These are phyloP conservation scores for Fomitopsis palustris DNA, from an alignment of 1,284 basidiomycete species.

Conservation along the genomic window DNA sequence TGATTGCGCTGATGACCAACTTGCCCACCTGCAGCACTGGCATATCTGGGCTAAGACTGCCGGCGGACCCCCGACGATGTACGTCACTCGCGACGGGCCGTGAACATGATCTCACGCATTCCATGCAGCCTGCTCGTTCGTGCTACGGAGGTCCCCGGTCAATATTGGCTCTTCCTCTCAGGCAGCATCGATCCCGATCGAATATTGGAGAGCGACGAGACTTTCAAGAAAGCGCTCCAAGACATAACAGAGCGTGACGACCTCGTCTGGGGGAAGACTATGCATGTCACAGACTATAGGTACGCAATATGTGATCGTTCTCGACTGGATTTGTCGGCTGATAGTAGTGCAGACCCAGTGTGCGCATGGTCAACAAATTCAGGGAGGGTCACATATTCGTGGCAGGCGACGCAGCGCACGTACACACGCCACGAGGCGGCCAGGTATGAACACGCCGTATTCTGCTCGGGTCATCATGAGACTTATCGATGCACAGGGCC, in stretches of 20 bases:
- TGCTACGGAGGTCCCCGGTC: constrained; percentile 2
- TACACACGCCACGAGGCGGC: constrained; percentile 24
- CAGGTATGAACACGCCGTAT: constrained; percentile 20
- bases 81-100: neutral
- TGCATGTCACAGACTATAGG: constrained; percentile 8
- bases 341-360: constrained; percentile 28
- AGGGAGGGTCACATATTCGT: constrained; percentile 32
- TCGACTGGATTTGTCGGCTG: neutral
- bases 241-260: constrained; percentile 7
- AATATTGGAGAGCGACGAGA: neutral
- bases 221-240: constrained; percentile 3
- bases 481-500: constrained; percentile 2
- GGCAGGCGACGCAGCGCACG: constrained; percentile 29
- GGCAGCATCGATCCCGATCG: constrained; percentile 5
- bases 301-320: constrained; percentile 2
- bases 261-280: constrained; percentile 4
- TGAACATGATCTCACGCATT: neutral
- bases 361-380: constrained; percentile 36
- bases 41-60: neutral
- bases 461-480: too few relatives aligned
- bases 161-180: neutral
- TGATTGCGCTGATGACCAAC: neutral
- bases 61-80: neutral
- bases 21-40: neutral
- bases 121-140: neutral